phyloP scores from a whole-genome alignment of 139 green algal species.

The Bryopsis sp. region DNA sequence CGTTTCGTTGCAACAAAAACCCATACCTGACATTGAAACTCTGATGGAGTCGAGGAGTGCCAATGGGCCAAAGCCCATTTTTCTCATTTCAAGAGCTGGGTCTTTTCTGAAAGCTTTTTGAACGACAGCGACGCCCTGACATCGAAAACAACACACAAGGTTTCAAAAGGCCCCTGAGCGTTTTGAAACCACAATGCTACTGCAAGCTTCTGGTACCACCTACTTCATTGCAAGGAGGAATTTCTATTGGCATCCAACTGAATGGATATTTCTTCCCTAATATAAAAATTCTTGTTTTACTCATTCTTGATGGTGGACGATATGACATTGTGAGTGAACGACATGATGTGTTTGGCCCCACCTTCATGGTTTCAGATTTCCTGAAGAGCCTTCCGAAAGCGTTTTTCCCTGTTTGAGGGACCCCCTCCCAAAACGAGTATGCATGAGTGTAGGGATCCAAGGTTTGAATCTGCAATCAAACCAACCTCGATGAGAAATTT shows the following conservation, averaged over 20 bases:
- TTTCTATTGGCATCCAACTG: background rate
- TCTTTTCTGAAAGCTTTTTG: constrained; percentile 56
- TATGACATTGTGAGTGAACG: background rate
- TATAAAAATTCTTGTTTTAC: background rate
- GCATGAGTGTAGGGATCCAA: constrained; percentile 73
- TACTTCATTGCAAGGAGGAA: background rate
- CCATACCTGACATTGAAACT: constrained; percentile 76
- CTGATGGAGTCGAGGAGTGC: constrained; percentile 56
- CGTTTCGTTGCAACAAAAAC: background rate
- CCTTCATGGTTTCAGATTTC: constrained; percentile 35
- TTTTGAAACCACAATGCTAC: too few relatives aligned
- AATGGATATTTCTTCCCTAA: background rate
- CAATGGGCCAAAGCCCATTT: constrained; percentile 66
- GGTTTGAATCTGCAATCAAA: constrained; percentile 39
- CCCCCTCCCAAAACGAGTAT: constrained; percentile 92
- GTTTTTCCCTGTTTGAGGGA: constrained; percentile 51
- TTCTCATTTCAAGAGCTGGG: constrained; percentile 52
- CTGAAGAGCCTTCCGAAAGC: constrained; percentile 76
- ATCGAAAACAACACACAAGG: constrained; percentile 13
- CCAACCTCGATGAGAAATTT: background rate
- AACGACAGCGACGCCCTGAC: constrained; percentile 70
- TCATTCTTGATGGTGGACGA: background rate
- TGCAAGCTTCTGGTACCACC: too few relatives aligned
- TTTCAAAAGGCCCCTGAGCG: too few relatives aligned
- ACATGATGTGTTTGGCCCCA: constrained; percentile 13